phyloP scores from a whole-genome alignment of 257 asterid genomes.

The Mentha longifolia region DNA sequence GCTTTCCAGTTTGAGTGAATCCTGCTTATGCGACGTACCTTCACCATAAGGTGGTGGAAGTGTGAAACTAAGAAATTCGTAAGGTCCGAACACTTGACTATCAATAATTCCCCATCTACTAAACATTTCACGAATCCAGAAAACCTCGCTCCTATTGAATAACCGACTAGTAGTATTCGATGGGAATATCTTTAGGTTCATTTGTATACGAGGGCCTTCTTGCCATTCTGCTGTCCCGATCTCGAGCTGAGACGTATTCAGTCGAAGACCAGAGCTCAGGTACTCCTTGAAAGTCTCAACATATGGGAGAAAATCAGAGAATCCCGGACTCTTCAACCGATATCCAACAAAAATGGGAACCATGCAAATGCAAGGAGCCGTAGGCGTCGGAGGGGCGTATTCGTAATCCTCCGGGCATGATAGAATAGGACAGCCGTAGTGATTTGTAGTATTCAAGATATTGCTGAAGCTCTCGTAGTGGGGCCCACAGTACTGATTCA shows the following conservation, averaged over 20 bases:
- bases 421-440: conserved; percentile 44
- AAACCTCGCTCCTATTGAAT: conserved; percentile 72
- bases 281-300: conserved; percentile 49
- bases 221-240: conserved; percentile 64
- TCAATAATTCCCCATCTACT: conserved; percentile 84
- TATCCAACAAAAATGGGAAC: conserved; percentile 80
- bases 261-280: conserved; percentile 59
- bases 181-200: conserved; percentile 83
- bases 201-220: conserved; percentile 78
- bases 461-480: conserved; percentile 46
- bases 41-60: conserved; percentile 61
- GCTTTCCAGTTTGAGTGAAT: background rate
- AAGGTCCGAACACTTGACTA: conserved; percentile 78
- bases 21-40: conserved; percentile 49
- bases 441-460: conserved; percentile 34
- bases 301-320: conserved; percentile 72
- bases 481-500: conserved; percentile 53
- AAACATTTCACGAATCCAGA: conserved; percentile 64
- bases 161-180: conserved; percentile 30
- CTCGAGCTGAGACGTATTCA: conserved; percentile 66
- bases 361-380: conserved; percentile 66
- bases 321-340: conserved; percentile 93
- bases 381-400: conserved; percentile 61
- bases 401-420: conserved; percentile 68
- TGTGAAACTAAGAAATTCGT: conserved; percentile 85